These are phyloP conservation scores for Pseudofabraea citricarpa DNA, from an alignment of 2,329 filamentous ascomycete species.

Conservation along the genomic window DNA sequence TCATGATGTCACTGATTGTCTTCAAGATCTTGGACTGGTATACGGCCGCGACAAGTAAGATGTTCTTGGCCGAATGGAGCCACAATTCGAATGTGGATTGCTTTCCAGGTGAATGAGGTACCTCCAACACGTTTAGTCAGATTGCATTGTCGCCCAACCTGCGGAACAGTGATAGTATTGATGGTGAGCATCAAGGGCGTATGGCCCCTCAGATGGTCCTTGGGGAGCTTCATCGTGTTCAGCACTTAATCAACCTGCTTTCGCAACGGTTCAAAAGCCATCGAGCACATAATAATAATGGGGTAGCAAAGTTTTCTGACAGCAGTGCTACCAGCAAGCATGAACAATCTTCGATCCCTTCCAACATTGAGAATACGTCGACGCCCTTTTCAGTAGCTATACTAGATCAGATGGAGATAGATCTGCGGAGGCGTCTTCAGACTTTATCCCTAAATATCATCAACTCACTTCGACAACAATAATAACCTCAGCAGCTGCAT, in stretches of 20 bases:
- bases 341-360: too few species aligned
- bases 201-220: constrained; percentile 31
- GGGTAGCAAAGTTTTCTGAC: neutral
- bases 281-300: neutral
- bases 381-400: constrained; percentile 12
- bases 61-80: too few species aligned
- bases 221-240: constrained; percentile 31
- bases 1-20: constrained; percentile 28
- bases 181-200: constrained; percentile 18
- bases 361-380: constrained; percentile 4
- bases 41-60: too few species aligned
- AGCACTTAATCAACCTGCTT: constrained; percentile 25
- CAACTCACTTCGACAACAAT: too few species aligned
- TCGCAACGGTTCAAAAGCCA: constrained; percentile 15
- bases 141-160: neutral
- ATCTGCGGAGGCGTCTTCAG: constrained; percentile 15
- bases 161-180: constrained; percentile 11
- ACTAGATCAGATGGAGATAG: constrained; percentile 17
- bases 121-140: too few species aligned
- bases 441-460: too few species aligned
- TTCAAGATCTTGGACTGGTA: constrained; percentile 32
- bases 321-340: too few species aligned
- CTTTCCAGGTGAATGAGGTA: too few species aligned
- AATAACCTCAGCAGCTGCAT: too few species aligned
- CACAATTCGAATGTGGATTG: too few species aligned